A percentile compares a stretch with the other conserved stretches of the same genome.
Conservation (phyloP, 164 flowering plant genomes). For the Euptelea pleiosperma region DNA sequence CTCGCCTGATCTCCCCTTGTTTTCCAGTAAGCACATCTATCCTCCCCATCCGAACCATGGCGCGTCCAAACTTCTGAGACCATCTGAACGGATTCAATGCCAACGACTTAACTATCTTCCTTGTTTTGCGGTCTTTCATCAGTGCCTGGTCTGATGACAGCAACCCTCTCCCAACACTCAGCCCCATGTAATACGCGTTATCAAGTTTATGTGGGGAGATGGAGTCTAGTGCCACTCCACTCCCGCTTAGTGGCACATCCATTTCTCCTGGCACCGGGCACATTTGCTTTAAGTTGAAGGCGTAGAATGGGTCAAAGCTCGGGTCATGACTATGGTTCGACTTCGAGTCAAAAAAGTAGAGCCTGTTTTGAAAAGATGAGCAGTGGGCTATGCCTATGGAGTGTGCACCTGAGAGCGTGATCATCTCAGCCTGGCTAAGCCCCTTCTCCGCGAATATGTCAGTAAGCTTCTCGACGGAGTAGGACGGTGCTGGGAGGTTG, state of each 20-base stretch:
- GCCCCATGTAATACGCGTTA: constrained; percentile 9
- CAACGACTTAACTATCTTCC: constrained; percentile 1
- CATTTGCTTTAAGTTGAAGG: background rate
- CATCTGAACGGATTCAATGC: background rate
- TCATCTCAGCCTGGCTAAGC: constrained; percentile 19
- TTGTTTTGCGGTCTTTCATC: constrained; percentile 9
- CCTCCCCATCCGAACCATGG: constrained; percentile 23
- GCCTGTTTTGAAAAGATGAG: constrained; percentile 7
- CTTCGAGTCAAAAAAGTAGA: constrained; percentile 2
- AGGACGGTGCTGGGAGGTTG: constrained; percentile 15
- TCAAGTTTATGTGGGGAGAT: constrained; percentile 13
- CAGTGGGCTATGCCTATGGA: constrained; percentile 27
- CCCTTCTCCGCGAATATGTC: constrained; percentile 16
- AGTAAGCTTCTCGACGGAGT: background rate
- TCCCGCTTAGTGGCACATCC: background rate
- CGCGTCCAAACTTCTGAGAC: constrained; percentile 11
- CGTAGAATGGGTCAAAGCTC: background rate
- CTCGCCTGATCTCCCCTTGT: constrained; percentile 24
- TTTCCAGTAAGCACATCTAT: constrained; percentile 22
- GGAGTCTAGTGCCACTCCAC: constrained; percentile 9
- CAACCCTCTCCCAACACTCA: constrained; percentile 15
- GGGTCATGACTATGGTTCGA: constrained; percentile 15
- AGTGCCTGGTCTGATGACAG: constrained; percentile 22
- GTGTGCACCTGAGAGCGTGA: constrained; percentile 28
- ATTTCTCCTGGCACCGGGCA: constrained; percentile 12